phyloP scores from a whole-genome alignment of 2,329 filamentous ascomycete species.

The Phaeoacremonium minimum region DNA sequence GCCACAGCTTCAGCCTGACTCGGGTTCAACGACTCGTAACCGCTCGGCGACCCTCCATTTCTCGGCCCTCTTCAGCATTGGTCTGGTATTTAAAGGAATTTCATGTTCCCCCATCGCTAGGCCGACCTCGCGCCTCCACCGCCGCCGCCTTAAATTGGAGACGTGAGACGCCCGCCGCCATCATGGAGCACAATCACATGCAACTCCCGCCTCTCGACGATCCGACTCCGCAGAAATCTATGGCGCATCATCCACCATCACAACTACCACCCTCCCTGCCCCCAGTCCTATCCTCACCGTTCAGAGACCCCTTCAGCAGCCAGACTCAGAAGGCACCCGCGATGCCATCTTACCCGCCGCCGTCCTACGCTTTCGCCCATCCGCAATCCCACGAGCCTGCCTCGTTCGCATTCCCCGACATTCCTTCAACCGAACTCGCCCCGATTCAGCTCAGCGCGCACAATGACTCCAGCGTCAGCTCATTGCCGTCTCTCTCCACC shows the following conservation, averaged over 20 bases:
- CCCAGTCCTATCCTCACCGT: slow-evolving; percentile 3
- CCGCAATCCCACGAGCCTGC: slow-evolving; percentile 25
- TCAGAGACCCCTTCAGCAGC: slow-evolving; percentile 5
- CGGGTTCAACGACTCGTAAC: too few species aligned
- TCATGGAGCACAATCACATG: slow-evolving; percentile 40
- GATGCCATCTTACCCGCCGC: slow-evolving; percentile 28
- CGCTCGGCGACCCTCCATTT: too few species aligned
- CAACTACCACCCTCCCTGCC: slow-evolving; percentile 4
- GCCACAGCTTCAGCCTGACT: too few species aligned
- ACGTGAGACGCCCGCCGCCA: neutral
- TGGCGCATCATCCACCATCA: slow-evolving; percentile 3
- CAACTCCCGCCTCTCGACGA: slow-evolving; percentile 23
- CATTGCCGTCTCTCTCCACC: slow-evolving; percentile 36
- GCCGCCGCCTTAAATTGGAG: neutral
- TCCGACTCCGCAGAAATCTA: slow-evolving; percentile 3
- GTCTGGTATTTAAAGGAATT: too few species aligned
- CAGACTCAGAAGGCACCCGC: slow-evolving; percentile 2
- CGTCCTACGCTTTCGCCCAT: slow-evolving; percentile 22
- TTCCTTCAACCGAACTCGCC: slow-evolving; percentile 32
- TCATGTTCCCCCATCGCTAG: neutral
- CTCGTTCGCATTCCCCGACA: slow-evolving; percentile 24
- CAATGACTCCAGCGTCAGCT: slow-evolving; percentile 18
- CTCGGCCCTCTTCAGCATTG: too few species aligned
- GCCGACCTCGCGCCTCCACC: neutral
- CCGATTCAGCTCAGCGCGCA: slow-evolving; percentile 31